Evolutionary conservation across 2,329 filamentous ascomycete species (phyloP).

Genomic region (Colletotrichum sp.): DNA sequence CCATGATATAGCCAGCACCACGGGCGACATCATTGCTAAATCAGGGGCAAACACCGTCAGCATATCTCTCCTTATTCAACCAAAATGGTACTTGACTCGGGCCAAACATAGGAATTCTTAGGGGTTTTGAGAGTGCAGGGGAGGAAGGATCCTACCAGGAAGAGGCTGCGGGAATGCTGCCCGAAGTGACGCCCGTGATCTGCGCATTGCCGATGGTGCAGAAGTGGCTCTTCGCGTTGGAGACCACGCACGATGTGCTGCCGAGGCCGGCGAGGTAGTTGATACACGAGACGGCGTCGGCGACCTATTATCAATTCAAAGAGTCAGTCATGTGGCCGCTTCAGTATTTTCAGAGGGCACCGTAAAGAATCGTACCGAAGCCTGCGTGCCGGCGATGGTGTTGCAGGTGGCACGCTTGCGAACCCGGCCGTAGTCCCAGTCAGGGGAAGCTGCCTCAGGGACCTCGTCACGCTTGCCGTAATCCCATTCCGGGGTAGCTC

Average conservation of each 20-base stretch:
- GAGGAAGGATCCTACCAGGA: not conserved
- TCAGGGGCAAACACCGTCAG: not conserved
- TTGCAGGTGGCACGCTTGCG: conserved; percentile 2
- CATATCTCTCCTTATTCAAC: not conserved
- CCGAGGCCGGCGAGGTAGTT: conserved; percentile 13
- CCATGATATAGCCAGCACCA: conserved; percentile 15
- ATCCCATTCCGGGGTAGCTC: not conserved
- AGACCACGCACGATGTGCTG: not conserved
- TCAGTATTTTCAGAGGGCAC: not conserved
- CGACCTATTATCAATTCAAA: not conserved
- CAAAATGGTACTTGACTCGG: not conserved
- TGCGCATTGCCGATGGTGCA: not conserved
- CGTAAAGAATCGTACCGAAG: not conserved
- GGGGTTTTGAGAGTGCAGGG: not conserved
- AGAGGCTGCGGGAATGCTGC: not conserved
- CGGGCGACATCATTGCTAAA: conserved; percentile 14
- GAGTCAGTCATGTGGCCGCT: not conserved
- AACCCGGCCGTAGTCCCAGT: not conserved
- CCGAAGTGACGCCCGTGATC: not conserved
- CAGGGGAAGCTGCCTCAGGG: not conserved
- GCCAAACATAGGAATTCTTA: not conserved
- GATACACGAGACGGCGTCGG: conserved; percentile 16
- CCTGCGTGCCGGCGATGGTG: not conserved
- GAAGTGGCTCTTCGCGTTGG: not conserved
- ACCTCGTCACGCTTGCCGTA: not conserved